Evolutionary conservation across 192 early-diverging fungal species (phyloP).

Genomic region (Backusella sp.): DNA sequence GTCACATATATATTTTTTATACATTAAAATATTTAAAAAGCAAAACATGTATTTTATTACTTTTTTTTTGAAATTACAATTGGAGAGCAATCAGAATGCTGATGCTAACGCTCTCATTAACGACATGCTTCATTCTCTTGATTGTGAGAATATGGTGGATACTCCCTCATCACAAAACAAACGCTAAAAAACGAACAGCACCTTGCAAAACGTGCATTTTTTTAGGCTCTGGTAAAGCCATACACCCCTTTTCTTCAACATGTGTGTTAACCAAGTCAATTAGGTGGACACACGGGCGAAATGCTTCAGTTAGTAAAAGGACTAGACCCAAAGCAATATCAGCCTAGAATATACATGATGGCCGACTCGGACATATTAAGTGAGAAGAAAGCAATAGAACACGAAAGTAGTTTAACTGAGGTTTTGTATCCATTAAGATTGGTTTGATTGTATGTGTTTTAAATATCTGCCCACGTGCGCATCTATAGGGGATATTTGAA

Average conservation of each 20-base stretch:
- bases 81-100: not conserved
- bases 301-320: slow-evolving; percentile 75
- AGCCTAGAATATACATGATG: slow-evolving; percentile 71
- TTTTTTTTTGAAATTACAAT: too few species aligned
- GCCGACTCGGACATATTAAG: slow-evolving; percentile 65
- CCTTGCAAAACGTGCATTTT: slow-evolving; percentile 40
- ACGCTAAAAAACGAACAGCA: slow-evolving; percentile 11
- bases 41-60: not conserved
- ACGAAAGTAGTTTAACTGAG: slow-evolving; percentile 39
- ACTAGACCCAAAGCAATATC: slow-evolving; percentile 56
- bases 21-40: not conserved
- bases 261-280: not conserved
- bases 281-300: slow-evolving; percentile 91
- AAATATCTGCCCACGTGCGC: not conserved
- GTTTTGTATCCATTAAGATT: not conserved
- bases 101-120: not conserved
- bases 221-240: slow-evolving; percentile 30
- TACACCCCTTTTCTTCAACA: slow-evolving; percentile 8
- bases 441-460: not conserved
- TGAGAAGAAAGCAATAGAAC: slow-evolving; percentile 48
- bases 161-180: not conserved
- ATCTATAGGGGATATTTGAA: slow-evolving; percentile 2
- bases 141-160: not conserved
- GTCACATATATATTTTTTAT: not conserved
- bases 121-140: not conserved